A percentile compares a stretch with the other conserved stretches of the same genome.
Evolutionary conservation across 768 basidiomycete species (phyloP).

Genomic region (Lactarius psammicola): DNA sequence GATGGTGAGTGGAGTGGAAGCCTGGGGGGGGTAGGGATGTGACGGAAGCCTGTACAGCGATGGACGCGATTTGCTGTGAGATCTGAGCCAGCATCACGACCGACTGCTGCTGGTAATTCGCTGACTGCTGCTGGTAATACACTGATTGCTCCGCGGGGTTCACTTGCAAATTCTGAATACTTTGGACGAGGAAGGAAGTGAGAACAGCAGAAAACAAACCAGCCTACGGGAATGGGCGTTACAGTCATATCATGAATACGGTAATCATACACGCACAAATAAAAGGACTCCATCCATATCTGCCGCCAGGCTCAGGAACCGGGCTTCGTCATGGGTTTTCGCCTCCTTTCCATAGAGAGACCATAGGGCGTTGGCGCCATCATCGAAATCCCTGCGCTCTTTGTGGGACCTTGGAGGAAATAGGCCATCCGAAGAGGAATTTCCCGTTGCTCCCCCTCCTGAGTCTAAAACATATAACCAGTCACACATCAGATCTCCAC

Average conservation of each 20-base stretch:
- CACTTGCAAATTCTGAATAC: conserved; percentile 11
- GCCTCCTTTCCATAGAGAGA: conserved; percentile 3
- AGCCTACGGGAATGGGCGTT: not conserved
- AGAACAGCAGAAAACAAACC: conserved; percentile 22
- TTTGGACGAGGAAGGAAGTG: conserved; percentile 15
- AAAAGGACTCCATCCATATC: conserved; percentile 5
- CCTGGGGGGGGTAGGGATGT: too few relatives aligned
- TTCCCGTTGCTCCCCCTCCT: not conserved
- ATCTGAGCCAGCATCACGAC: too few relatives aligned
- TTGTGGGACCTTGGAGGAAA: not conserved
- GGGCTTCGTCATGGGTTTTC: not conserved
- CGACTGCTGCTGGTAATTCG: conserved; percentile 8
- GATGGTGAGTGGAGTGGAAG: too few relatives aligned
- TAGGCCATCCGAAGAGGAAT: not conserved
- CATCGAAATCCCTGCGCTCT: not conserved
- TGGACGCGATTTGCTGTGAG: too few relatives aligned
- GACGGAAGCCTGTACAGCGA: too few relatives aligned
- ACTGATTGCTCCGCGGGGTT: not conserved
- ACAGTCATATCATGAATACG: not conserved
- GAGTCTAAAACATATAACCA: not conserved
- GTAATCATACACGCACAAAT: not conserved
- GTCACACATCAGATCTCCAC: not conserved
- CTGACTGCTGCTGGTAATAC: conserved; percentile 12
- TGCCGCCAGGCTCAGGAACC: not conserved
- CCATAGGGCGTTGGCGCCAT: conserved; percentile 7